Percentiles rank a stretch among this genome's conserved stretches.
Evolutionary conservation across 2,329 filamentous ascomycete species (phyloP).

Genomic region (Fulvia fulva): DNA sequence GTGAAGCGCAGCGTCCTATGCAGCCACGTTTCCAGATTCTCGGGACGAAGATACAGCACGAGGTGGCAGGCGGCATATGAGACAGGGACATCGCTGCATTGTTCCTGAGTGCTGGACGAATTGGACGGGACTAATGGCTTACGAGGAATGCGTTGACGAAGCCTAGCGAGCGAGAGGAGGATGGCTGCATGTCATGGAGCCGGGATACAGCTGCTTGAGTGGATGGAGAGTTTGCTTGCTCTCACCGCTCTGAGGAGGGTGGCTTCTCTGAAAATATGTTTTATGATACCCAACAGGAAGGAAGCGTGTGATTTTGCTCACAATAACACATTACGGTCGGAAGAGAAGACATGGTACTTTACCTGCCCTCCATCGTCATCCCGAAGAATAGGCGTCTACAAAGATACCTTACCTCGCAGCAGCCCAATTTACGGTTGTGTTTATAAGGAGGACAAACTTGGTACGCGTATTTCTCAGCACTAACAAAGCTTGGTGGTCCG

Average conservation of each 20-base stretch:
- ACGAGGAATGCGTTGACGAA: background rate
- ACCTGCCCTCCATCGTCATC: background rate
- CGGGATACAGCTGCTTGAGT: background rate
- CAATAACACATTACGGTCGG: background rate
- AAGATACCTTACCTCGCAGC: background rate
- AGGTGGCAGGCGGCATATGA: background rate
- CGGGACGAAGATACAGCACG: conserved; percentile 1
- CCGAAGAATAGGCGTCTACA: background rate
- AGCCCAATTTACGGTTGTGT: background rate
- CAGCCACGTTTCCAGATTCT: background rate
- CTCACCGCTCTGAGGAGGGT: too few species aligned
- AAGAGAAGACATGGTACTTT: background rate
- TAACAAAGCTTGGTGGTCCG: too few species aligned
- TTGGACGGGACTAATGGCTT: background rate
- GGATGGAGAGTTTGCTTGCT: background rate
- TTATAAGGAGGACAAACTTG: too few species aligned
- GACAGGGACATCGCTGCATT: background rate
- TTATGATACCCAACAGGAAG: background rate
- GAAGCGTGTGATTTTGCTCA: background rate
- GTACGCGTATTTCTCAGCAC: too few species aligned
- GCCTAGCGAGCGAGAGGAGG: background rate
- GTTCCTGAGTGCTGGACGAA: conserved; percentile 5
- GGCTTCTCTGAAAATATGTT: background rate
- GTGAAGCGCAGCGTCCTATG: conserved; percentile 31
- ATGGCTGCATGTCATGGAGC: background rate